These are phyloP conservation scores for Solanum sejunctum DNA, from an alignment of 257 asterid genomes.

Conservation along the genomic window DNA sequence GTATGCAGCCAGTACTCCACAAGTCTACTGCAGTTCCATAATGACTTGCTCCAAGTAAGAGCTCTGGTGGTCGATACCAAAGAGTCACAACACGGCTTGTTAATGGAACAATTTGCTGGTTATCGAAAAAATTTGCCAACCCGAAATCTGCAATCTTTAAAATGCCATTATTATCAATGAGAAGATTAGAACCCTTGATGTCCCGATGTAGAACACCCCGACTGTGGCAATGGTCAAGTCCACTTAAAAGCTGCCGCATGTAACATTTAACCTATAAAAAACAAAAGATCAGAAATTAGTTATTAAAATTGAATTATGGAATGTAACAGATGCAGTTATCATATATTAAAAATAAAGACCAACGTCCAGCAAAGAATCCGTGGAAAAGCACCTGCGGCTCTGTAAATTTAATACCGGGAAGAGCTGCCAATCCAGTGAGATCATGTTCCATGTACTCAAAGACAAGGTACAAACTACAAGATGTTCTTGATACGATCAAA, in stretches of 20 bases:
- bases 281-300: not conserved
- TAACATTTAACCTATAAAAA: conserved; percentile 35
- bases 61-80: conserved; percentile 69
- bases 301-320: not conserved
- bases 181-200: conserved; percentile 44
- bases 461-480: conserved; percentile 40
- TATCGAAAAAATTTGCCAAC: conserved; percentile 26
- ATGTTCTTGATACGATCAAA: conserved; percentile 25
- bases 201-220: conserved; percentile 49
- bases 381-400: conserved; percentile 41
- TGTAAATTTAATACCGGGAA: conserved; percentile 36
- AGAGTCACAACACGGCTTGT: conserved; percentile 53
- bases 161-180: conserved; percentile 29
- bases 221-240: conserved; percentile 50
- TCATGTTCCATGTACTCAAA: conserved; percentile 64
- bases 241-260: conserved; percentile 38
- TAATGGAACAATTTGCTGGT: conserved; percentile 17
- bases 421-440: conserved; percentile 47
- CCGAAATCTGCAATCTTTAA: conserved; percentile 67
- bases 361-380: not conserved
- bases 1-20: conserved; percentile 61
- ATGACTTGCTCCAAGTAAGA: conserved; percentile 43
- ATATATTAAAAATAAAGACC: not conserved
- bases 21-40: conserved; percentile 49
- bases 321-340: not conserved